Conservation (phyloP, 768 basidiomycete species). For the Amanita phalloides region DNA sequence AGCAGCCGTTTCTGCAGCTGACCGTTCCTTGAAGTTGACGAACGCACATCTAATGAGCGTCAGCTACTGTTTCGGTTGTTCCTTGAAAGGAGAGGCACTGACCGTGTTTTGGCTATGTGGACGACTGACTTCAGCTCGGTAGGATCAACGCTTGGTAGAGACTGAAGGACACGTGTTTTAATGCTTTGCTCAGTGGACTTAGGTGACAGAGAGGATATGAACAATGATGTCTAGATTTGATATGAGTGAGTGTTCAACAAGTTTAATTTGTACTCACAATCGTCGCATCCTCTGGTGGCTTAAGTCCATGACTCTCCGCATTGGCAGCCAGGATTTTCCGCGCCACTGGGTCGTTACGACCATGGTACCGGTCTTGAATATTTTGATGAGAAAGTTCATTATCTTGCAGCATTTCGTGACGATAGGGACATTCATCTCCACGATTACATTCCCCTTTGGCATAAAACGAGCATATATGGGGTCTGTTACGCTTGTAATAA, state of each 20-base stretch:
- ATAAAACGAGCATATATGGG: slow-evolving; percentile 92
- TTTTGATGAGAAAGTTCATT: slow-evolving; percentile 86
- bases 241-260: not conserved
- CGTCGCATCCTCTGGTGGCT: slow-evolving; percentile 79
- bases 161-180: slow-evolving; percentile 59
- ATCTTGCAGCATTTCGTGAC: slow-evolving; percentile 83
- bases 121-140: slow-evolving; percentile 74
- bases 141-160: slow-evolving; percentile 53
- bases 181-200: slow-evolving; percentile 64
- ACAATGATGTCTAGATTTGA: slow-evolving; percentile 64
- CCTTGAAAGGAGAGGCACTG: slow-evolving; percentile 10
- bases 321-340: slow-evolving; percentile 76
- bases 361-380: slow-evolving; percentile 90
- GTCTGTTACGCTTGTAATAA: slow-evolving; percentile 93
- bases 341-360: slow-evolving; percentile 88
- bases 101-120: slow-evolving; percentile 75
- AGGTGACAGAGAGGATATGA: slow-evolving; percentile 65
- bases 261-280: slow-evolving; percentile 46
- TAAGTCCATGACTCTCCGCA: slow-evolving; percentile 74
- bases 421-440: slow-evolving; percentile 89
- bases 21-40: slow-evolving; percentile 81
- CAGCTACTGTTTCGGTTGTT: not conserved
- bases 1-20: slow-evolving; percentile 80
- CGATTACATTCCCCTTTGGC: slow-evolving; percentile 92
- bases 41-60: slow-evolving; percentile 69